phyloP scores from a whole-genome alignment of 2,329 filamentous ascomycete genomes.

The Ampelomyces quisqualis region DNA sequence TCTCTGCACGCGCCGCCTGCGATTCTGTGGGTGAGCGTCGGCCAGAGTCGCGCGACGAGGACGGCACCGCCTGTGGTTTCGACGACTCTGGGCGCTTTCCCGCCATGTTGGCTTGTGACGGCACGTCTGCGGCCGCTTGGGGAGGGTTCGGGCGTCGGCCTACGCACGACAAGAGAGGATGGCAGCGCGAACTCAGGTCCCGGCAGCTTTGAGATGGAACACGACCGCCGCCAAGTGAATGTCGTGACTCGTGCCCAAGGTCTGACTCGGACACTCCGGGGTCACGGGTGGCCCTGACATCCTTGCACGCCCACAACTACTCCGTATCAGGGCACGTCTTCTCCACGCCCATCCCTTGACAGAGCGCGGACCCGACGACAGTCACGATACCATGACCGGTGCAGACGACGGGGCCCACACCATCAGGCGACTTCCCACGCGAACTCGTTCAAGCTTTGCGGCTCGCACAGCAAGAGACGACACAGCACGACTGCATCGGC shows the following conservation, averaged over 20 bases:
- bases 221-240: neutral
- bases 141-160: constrained; percentile 20
- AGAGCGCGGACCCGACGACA: too few relatives aligned
- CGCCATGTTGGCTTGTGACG: constrained; percentile 18
- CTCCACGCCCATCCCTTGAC: too few relatives aligned
- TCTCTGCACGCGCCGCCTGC: constrained; percentile 52
- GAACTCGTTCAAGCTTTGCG: constrained; percentile 48
- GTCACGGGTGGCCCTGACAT: too few relatives aligned
- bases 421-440: constrained; percentile 32
- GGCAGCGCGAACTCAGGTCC: neutral
- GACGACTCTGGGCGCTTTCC: constrained; percentile 24
- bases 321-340: too few relatives aligned
- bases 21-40: constrained; percentile 31
- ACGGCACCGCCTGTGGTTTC: constrained; percentile 32
- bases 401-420: constrained; percentile 18
- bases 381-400: constrained; percentile 29
- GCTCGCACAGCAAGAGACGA: constrained; percentile 50
- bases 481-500: constrained; percentile 47
- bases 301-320: too few relatives aligned
- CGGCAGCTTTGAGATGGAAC: neutral
- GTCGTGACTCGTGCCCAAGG: neutral
- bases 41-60: constrained; percentile 26
- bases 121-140: constrained; percentile 4
- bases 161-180: neutral
- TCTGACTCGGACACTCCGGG: too few relatives aligned